Conservation (phyloP, 148 eudicot genomes). For the Fagopyrum tataricum region DNA sequence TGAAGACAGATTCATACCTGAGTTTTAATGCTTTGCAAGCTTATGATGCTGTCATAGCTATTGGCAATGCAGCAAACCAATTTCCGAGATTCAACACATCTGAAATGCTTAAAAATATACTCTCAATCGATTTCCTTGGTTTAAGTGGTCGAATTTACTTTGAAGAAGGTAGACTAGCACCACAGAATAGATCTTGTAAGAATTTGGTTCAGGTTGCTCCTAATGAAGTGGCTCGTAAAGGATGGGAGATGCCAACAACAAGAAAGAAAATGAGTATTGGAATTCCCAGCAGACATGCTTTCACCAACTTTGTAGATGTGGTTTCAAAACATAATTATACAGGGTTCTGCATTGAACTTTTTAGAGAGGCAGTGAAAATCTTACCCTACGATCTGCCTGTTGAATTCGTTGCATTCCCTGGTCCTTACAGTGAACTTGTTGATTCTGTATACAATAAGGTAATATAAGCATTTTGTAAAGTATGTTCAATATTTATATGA, state of each 20-base stretch:
- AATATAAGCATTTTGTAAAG: not conserved
- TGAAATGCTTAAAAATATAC: constrained; percentile 16
- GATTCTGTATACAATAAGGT: constrained; percentile 28
- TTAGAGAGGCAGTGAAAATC: constrained; percentile 17
- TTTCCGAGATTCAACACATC: not conserved
- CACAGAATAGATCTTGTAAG: not conserved
- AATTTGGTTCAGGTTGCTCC: constrained; percentile 18
- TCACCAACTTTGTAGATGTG: constrained; percentile 23
- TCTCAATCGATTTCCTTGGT: constrained; percentile 25
- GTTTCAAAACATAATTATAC: not conserved
- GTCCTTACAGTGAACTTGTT: constrained; percentile 26
- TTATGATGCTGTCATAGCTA: constrained; percentile 28
- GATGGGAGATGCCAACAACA: constrained; percentile 49
- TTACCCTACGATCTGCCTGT: constrained; percentile 26
- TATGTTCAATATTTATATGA: not conserved
- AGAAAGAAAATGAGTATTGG: constrained; percentile 29
- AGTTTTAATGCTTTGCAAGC: constrained; percentile 37
- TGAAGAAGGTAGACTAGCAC: constrained; percentile 13
- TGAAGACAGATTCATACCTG: constrained; percentile 21
- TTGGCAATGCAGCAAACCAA: constrained; percentile 18
- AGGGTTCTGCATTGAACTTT: constrained; percentile 32
- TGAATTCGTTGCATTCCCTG: constrained; percentile 20
- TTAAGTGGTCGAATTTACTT: constrained; percentile 32
- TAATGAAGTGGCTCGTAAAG: constrained; percentile 25
- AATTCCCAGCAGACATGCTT: constrained; percentile 26